Conservation (phyloP, 768 basidiomycete genomes). For the Psilocybe cyanescens region DNA sequence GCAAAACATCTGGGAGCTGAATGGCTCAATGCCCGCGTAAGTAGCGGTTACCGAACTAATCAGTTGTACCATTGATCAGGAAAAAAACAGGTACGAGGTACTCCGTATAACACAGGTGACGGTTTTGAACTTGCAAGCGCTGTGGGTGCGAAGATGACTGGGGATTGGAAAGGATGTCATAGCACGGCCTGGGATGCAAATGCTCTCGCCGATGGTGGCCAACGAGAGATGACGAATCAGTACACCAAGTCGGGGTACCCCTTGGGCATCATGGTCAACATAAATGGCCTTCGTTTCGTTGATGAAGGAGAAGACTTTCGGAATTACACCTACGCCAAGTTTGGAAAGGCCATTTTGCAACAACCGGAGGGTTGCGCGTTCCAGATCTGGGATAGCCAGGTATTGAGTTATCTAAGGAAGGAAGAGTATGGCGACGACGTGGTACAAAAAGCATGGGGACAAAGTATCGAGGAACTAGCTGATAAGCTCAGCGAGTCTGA, state of each 20-base stretch:
- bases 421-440: slow-evolving; percentile 72
- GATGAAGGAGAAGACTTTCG: slow-evolving; percentile 76
- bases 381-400: slow-evolving; percentile 65
- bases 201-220: slow-evolving; percentile 51
- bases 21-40: slow-evolving; percentile 63
- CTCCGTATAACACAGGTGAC: slow-evolving; percentile 73
- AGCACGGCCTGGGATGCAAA: slow-evolving; percentile 75
- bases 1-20: slow-evolving; percentile 56
- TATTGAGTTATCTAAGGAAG: slow-evolving; percentile 45
- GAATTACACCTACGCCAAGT: slow-evolving; percentile 76
- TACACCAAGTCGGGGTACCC: slow-evolving; percentile 79
- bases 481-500: slow-evolving; percentile 36
- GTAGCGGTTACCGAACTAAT: slow-evolving; percentile 2
- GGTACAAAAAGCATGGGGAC: slow-evolving; percentile 56
- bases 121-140: slow-evolving; percentile 55
- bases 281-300: slow-evolving; percentile 60
- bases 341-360: slow-evolving; percentile 58
- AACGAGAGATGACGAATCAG: slow-evolving; percentile 66
- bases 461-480: slow-evolving; percentile 53
- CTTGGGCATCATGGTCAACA: slow-evolving; percentile 70
- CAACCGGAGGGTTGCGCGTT: slow-evolving; percentile 66
- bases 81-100: slow-evolving; percentile 59
- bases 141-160: slow-evolving; percentile 56
- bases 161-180: slow-evolving; percentile 76
- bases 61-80: not conserved